Evolutionary conservation across 352 stramenopile genomes (phyloP), one percentile per base, ranked within the genome.

Genomic region (Phytopythium mirpurense): DNA sequence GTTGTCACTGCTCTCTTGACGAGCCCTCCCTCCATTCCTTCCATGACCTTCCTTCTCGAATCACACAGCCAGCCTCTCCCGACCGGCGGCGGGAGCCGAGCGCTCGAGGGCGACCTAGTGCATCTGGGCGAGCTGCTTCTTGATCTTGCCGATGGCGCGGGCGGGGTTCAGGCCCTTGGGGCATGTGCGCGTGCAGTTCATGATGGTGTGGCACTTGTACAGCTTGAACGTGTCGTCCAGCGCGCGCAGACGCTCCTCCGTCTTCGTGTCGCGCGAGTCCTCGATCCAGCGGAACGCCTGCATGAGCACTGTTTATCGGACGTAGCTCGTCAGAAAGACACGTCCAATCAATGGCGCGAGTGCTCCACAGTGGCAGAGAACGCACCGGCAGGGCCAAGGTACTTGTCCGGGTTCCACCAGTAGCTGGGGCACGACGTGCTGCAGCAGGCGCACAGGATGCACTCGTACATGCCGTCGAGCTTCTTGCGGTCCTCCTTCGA

Each of bases 391-490:
- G 90, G 90, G 54, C 90, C 90, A 44, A 97, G 80, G 78, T 97
- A 97, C 81, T 96, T 97, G 69, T 97, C 90, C 19, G 81, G 79
- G 81, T 99, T 99, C 97, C 97, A 99, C 97, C 97, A 99, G 82
- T 99, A 99, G 50, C 85, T 98, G 26, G 97, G 97, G 80, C 97
- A 99, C 34, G 96, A 97, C 5, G 97, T 99, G 59, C 80, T 97
- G 82, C 97, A 99, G 80, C 97, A 99, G 23, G 97, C 97, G 74
- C 97, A 99, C 19, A 99, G 83, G 61, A 99, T 99, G 77, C 97
- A 99, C 83, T 99, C 97, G 75, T 99, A 99, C 96, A 99, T 99
- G 59, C 97, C 97, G 71, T 99, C 97, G 10, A 99, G 80, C 72
- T 99, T 99, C 81, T 98, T 98, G 55, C 97, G 88, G 81, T 99